Conservation (phyloP, 345 rosid species). For the Linum lewisii region DNA sequence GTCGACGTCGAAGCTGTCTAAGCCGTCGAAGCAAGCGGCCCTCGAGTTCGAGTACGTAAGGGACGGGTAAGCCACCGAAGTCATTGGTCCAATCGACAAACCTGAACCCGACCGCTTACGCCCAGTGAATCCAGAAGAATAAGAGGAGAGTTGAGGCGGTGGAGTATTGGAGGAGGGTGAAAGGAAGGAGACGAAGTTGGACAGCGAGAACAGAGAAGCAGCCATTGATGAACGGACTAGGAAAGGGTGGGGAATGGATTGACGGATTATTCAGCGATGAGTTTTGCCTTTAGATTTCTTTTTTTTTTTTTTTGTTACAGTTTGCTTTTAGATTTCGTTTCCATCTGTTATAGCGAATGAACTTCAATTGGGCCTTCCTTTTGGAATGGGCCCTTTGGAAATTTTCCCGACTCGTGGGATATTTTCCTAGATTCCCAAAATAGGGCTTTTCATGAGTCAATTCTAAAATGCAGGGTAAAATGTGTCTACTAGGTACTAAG, state of each 20-base stretch:
- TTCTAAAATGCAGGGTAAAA: too few relatives aligned
- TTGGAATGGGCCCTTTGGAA: conserved; percentile 11
- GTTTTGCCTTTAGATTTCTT: conserved; percentile 2
- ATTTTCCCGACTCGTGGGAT: not conserved
- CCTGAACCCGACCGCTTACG: too few relatives aligned
- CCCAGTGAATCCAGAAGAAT: not conserved
- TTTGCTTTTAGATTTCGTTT: not conserved
- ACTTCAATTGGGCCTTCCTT: not conserved
- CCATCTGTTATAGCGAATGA: not conserved
- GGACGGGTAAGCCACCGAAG: conserved; percentile 32
- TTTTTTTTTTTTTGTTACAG: conserved; percentile 19
- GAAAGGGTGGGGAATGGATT: not conserved
- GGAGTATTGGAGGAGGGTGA: conserved; percentile 26
- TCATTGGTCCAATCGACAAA: not conserved
- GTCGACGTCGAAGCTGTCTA: too few relatives aligned
- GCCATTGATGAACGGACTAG: conserved; percentile 36
- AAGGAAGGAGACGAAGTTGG: conserved; percentile 57
- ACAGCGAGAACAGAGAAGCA: conserved; percentile 36
- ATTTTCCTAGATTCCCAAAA: too few relatives aligned
- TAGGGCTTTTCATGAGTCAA: too few relatives aligned
- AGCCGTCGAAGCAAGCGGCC: conserved; percentile 24
- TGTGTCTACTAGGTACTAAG: too few relatives aligned
- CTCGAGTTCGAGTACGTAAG: conserved; percentile 23
- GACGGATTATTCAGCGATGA: conserved; percentile 6
- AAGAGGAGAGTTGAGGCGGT: conserved; percentile 5